Percentiles rank a stretch among this genome's conserved stretches.
Conservation (phyloP, 768 basidiomycete species). For the Hydnomerulius pinastri region DNA sequence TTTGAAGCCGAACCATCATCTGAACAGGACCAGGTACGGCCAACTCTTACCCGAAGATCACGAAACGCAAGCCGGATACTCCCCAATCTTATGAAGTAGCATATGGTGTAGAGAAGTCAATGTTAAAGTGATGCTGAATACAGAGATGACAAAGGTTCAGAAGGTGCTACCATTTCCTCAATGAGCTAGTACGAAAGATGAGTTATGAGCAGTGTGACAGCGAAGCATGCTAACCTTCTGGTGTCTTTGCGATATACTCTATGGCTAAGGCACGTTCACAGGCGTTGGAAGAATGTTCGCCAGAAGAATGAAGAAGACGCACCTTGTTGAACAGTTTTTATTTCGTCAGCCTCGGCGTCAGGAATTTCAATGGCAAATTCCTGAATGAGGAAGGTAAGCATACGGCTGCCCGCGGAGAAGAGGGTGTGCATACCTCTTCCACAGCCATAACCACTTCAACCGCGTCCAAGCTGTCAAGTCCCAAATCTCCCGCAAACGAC, state of each 20-base stretch:
- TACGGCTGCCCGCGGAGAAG: constrained; percentile 4
- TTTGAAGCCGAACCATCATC: not conserved
- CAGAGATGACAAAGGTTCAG: constrained; percentile 12
- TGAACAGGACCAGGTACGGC: constrained; percentile 1
- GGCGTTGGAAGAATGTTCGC: not conserved
- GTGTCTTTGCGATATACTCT: constrained; percentile 92
- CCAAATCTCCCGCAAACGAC: constrained; percentile 58
- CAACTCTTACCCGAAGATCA: not conserved
- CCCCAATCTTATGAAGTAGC: not conserved
- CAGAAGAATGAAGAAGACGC: constrained; percentile 23
- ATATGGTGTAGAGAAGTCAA: constrained; percentile 1
- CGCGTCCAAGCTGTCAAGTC: constrained; percentile 88
- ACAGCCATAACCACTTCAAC: constrained; percentile 99
- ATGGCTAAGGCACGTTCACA: constrained; percentile 59
- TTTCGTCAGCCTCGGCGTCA: constrained; percentile 93
- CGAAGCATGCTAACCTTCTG: constrained; percentile 62
- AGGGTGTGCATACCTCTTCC: constrained; percentile 66
- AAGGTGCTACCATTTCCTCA: constrained; percentile 32
- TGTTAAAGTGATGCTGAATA: constrained; percentile 21
- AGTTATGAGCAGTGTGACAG: constrained; percentile 15
- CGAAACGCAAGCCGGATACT: no score
- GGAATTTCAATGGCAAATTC: constrained; percentile 99
- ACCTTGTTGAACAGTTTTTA: constrained; percentile 92
- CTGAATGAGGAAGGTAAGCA: constrained; percentile 39
- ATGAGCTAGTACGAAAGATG: constrained; percentile 41